Base-by-base conservation (phyloP, 1,284 basidiomycete species). In the Schizopora paradoxa region DNA sequence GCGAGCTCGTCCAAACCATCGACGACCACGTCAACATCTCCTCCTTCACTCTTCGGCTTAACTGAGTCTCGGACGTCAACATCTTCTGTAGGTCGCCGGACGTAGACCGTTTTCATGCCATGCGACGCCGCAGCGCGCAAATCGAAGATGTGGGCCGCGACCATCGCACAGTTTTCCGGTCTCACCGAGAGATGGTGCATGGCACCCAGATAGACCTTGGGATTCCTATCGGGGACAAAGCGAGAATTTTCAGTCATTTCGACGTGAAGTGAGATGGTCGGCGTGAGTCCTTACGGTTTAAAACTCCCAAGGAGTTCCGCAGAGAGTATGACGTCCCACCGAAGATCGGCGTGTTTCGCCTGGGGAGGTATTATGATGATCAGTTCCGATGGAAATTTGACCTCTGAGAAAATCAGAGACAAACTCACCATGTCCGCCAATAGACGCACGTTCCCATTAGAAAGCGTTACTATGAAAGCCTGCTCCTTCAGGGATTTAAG, bases 321-420 rank as follows among this genome's bases (percentile, higher is more conserved):
- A 0, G 79, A 79, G 47, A 84, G 69, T 11, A 84, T 62, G 1
- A 70, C 65, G 52, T 85, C 77, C 79, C 78, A 84, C 0, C 77
- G 79, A 5, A 84, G 63, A 21, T 72, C 62, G 1, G 76, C 73
- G 47, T 73, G 59, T 56, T 77, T 82, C 1, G 79, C 77, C 79
- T 82, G 41, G 1, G 27, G 7, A 26, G n/a, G n/a, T n/a, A 16
- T 16, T 6, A 10, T 11, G 22, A 13, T 31, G 8, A 39, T 36
- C 22, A 37, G 37, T 34, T 8, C 28, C 18, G 10, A 36, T 36
- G 34, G 8, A 11, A 7, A 10, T 16, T 18, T 18, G 18, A 19
- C 7, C 8, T 10, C 34, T 8, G 10, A 31, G 14, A 31, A 14
- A 14, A 8, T 8, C 8, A 31, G 14, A 31, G 28, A 31, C n/a